Evolutionary conservation across 1,284 basidiomycete genomes (phyloP), one percentile per base, ranked within the genome.

Genomic region (Ceratobasidium papillatum): DNA sequence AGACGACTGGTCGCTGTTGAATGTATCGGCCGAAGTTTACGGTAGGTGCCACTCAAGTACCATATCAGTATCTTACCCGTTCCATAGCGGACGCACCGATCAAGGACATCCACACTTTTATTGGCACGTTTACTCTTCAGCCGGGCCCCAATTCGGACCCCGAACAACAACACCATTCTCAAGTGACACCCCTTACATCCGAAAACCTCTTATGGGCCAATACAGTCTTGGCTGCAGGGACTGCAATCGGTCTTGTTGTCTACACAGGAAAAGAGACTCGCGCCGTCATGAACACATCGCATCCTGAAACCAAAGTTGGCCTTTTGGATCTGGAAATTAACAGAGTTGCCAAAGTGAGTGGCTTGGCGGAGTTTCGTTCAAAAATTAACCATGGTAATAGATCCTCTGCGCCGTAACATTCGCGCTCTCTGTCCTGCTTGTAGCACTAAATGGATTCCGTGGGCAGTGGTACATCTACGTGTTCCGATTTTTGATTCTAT

Each of bases 241-340:
- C 92, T 17, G 96, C 95, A 0, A 88, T 99, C 51, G 96, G 97
- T 0, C 89, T 99, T 69, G 91, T 99, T 3, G 87, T 98, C 4
- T 99, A 99, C 81, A 99, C 97, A 0, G 97, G 97, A 0, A 85
- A 91, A 0, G 97, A 99, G 81, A 99, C 97, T 1, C 86, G 98
- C 54, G 96, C 97, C 0, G 96, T 99, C n/a, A 95, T 99, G 94
- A 99, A 99, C 79, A 99, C 97, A 0, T 96, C 93, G 78, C 95
- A 98, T 82, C 96, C 98, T 0, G 93, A 93, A 79, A 99, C 96
- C 0, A 99, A 99, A 81, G 90, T 95, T 62, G 97, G 98, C 2
- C 82, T 97, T 52, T 82, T 99, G 74, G 98, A 99, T 82, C 80
- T 94, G 65, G 98, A 99, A 82, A 96, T 99, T 78, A 99, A 99